Base-by-base conservation (phyloP, 108 stramenopile genomes). In the Bacterosira constricta region DNA sequence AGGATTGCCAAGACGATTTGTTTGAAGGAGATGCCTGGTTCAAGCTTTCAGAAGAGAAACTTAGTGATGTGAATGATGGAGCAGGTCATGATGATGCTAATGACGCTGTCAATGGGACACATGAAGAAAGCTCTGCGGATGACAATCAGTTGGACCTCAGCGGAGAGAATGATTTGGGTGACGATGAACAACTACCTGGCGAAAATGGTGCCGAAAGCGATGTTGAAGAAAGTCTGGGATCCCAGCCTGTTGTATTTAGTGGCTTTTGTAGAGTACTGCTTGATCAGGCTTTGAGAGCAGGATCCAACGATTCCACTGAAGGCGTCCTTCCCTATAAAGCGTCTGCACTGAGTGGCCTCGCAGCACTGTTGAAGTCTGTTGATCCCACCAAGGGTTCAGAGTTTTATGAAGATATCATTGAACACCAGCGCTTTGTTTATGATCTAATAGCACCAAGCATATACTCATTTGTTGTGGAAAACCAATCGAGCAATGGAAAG, bases 191-290 rank as follows among this genome's bases (percentile, higher is more conserved):
- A 21, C n/a, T 32, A 25, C 71, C 32, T 20, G 39, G 6, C 0
- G 47, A 27, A 13, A 49, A 32, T 11, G n/a, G n/a, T n/a, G 20
- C 38, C 4, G 36, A 73, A 29, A 59, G 13, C 9, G 69, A 57
- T 10, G 23, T 46, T 35, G 32, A 30, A 7, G 37, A 42, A 42
- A 56, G 23, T 30, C 25, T 12, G 11, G 45, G 46, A 27, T 23
- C 62, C 31, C 52, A 26, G 27, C 38, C 80, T 51, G 61, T 85
- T 2, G 72, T 80, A 13, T 75, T 79, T 37, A 21, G 63, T 31
- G 91, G 91, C 39, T 59, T 90, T 20, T 90, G 88, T 49, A 73
- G 86, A 41, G 21, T 84, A 20, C 76, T 92, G 23, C 68, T 87
- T 56, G 68, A 82, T 26, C 84, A 88, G 50, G 88, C 80, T 8